Percentiles rank a stretch among this genome's conserved stretches.
Evolutionary conservation across 352 stramenopile genomes (phyloP).

Genomic region (Pythium dissimile): DNA sequence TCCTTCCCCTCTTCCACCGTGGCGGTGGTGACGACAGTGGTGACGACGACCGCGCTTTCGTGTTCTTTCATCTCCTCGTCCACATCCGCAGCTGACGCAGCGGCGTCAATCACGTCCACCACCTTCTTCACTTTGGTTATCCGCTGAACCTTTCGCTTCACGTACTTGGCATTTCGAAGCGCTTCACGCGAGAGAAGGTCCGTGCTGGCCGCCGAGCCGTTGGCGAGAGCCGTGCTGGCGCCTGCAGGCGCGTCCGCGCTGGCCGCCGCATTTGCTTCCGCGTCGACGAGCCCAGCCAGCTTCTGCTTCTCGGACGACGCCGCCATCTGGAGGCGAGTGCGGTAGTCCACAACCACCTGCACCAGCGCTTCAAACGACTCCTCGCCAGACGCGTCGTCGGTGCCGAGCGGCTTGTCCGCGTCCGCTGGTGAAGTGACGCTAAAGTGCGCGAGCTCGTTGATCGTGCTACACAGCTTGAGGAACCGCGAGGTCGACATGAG

Average conservation of each 20-base stretch:
- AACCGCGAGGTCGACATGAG: slow-evolving; percentile 69
- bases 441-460: slow-evolving; percentile 70
- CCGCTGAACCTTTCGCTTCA: slow-evolving; percentile 42
- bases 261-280: neutral
- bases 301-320: slow-evolving; percentile 70
- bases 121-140: slow-evolving; percentile 15
- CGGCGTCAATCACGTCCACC: neutral
- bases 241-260: neutral
- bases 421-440: slow-evolving; percentile 28
- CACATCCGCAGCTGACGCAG: neutral
- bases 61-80: slow-evolving; percentile 12
- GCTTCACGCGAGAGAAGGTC: slow-evolving; percentile 13
- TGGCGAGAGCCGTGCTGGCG: neutral
- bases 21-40: too few relatives aligned
- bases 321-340: slow-evolving; percentile 69
- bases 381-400: neutral
- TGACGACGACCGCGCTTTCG: too few relatives aligned
- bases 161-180: slow-evolving; percentile 37
- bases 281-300: slow-evolving; percentile 22
- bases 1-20: too few relatives aligned
- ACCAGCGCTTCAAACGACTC: slow-evolving; percentile 50
- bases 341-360: slow-evolving; percentile 69
- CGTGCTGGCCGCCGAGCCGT: neutral
- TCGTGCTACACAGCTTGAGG: slow-evolving; percentile 66
- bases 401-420: neutral